Conservation (phyloP, 805 yeast species). For the Candida adriatica region DNA sequence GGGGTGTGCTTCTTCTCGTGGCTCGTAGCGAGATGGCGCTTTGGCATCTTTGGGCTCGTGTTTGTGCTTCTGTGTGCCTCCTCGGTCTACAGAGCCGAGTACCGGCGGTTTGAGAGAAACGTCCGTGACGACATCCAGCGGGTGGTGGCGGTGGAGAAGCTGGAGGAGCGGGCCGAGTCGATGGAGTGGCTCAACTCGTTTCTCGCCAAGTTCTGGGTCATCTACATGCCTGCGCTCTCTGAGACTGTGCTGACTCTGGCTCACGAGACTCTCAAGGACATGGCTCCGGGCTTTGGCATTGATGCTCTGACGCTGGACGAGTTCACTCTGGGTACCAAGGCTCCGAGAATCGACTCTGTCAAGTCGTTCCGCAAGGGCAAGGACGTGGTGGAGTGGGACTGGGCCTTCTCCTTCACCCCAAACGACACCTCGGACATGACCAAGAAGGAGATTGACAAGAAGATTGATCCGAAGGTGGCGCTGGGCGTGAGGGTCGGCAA, state of each 20-base stretch:
- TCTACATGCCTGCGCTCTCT: slow-evolving; percentile 80
- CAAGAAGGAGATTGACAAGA: slow-evolving; percentile 59
- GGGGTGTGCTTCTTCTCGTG: slow-evolving; percentile 73
- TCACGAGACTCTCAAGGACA: slow-evolving; percentile 59
- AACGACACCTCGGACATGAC: slow-evolving; percentile 83
- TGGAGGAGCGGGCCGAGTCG: slow-evolving; percentile 61
- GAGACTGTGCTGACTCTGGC: slow-evolving; percentile 67
- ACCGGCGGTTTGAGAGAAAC: slow-evolving; percentile 68
- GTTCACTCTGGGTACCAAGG: slow-evolving; percentile 74
- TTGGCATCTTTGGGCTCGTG: slow-evolving; percentile 56
- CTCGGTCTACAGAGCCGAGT: slow-evolving; percentile 65
- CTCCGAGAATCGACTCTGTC: slow-evolving; percentile 68
- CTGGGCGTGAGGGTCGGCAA: slow-evolving; percentile 78
- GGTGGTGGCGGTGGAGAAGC: slow-evolving; percentile 51
- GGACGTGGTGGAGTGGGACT: slow-evolving; percentile 72
- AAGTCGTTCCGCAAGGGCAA: slow-evolving; percentile 64
- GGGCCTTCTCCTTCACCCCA: slow-evolving; percentile 78
- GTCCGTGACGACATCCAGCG: slow-evolving; percentile 73
- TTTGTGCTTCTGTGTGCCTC: slow-evolving; percentile 54
- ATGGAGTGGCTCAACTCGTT: slow-evolving; percentile 79
- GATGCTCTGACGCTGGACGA: slow-evolving; percentile 67
- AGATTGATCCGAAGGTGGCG: slow-evolving; percentile 74
- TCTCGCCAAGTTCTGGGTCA: slow-evolving; percentile 77
- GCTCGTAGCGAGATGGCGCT: slow-evolving; percentile 55
- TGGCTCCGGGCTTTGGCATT: slow-evolving; percentile 79